A percentile compares a stretch with the other conserved stretches of the same genome.
These are phyloP conservation scores for Geosmithia flava DNA, from an alignment of 2,329 filamentous ascomycete species.

Conservation along the genomic window DNA sequence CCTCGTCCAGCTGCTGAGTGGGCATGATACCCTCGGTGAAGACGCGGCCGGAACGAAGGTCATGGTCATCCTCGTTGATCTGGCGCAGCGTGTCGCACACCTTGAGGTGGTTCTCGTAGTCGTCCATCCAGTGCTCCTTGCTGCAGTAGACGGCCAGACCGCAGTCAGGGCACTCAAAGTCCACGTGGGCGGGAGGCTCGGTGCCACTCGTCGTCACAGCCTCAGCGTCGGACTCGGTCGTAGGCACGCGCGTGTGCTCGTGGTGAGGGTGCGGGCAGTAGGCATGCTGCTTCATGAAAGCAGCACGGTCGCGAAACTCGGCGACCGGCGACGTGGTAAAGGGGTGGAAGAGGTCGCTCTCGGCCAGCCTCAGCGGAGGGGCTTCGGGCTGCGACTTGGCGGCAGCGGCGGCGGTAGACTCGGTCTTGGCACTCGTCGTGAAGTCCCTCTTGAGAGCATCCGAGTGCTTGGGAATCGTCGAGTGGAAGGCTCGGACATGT, in stretches of 20 bases:
- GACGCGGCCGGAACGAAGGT: constrained; percentile 76
- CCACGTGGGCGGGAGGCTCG: constrained; percentile 65
- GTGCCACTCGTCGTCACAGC: constrained; percentile 19
- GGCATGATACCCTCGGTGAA: constrained; percentile 94
- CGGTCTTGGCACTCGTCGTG: constrained; percentile 12
- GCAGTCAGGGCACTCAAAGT: constrained; percentile 94
- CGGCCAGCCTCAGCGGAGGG: constrained; percentile 9
- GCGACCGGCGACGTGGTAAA: constrained; percentile 82
- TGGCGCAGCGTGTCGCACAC: constrained; percentile 84
- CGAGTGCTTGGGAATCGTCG: constrained; percentile 6
- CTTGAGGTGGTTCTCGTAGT: constrained; percentile 86
- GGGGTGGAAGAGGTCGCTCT: constrained; percentile 85
- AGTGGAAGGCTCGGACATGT: constrained; percentile 15
- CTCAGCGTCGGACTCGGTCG: constrained; percentile 44
- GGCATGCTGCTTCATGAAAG: constrained; percentile 85
- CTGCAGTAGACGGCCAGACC: constrained; percentile 89
- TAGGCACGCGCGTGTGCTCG: constrained; percentile 57
- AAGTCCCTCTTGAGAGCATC: constrained; percentile 11
- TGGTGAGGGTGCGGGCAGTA: constrained; percentile 89
- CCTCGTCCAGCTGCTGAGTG: constrained; percentile 79
- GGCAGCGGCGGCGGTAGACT: constrained; percentile 12
- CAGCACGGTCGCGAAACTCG: constrained; percentile 75
- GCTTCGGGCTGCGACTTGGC: not conserved
- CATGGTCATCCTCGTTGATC: constrained; percentile 97
- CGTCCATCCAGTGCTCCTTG: constrained; percentile 89